Evolutionary conservation across 495 filamentous ascomycete species (phyloP), one percentile per base, ranked within the genome.

Genomic region (Tuber brumale): DNA sequence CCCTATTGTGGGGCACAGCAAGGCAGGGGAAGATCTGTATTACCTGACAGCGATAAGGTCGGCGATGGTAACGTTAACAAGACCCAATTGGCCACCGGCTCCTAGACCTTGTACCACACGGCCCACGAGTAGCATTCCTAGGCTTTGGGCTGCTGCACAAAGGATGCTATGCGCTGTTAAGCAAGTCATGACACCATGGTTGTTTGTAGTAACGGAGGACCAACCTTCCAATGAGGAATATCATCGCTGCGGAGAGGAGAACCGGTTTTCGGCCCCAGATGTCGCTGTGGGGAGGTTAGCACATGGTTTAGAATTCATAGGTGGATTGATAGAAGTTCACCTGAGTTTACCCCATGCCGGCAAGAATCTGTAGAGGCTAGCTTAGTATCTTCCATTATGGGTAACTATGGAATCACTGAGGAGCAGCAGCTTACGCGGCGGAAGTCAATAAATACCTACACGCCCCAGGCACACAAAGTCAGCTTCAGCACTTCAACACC

Each of bases 251-350:
- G 2, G 90, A 73, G 16, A 97, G 85, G 70, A 97, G 85, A 72
- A 95, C 91, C 3, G 88, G 89, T 81, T 96, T 97, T 39, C 94
- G 88, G 1, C 94, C 94, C 87, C 90, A 96, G 75, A 97, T 95
- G 81, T 97, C 94, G 44, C 84, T 81, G 27, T 45, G 3, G 23
- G 3, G n/a, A 35, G 42, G 37, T 51, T 31, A 42, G 61, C 39
- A 43, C 44, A 41, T 19, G 4, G 23, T 45, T 42, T 70, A 41
- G 12, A 42, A 43, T 31, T n/a, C 70, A 43, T 21, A 71, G 5
- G 10, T 21, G 14, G 35, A 71, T 14, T 27, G n/a, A 18, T 31
- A 66, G 9, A 10, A 12, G n/a, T 6, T 14, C 66, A 81, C 80
- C 80, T 85, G 46, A 85, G 82, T 79, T 86, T 86, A 44, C 84